Evolutionary conservation across 306 rosid genomes (phyloP).

Genomic region (Rubus idaeus): DNA sequence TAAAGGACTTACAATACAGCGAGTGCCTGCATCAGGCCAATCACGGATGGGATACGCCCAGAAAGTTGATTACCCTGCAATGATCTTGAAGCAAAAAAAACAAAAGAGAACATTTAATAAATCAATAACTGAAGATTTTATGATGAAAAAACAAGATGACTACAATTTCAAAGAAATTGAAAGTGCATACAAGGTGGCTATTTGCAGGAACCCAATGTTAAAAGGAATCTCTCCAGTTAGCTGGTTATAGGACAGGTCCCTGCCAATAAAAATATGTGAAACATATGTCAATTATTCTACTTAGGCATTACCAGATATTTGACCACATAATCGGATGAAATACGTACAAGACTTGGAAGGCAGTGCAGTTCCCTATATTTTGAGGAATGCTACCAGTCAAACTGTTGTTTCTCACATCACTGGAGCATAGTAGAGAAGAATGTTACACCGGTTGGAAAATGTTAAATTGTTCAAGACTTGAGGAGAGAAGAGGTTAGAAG

Average conservation of each 20-base stretch:
- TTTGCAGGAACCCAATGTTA: slow-evolving; percentile 88
- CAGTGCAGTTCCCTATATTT: slow-evolving; percentile 84
- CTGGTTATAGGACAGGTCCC: slow-evolving; percentile 85
- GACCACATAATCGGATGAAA: slow-evolving; percentile 27
- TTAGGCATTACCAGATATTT: not conserved
- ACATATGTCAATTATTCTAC: not conserved
- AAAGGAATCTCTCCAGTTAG: slow-evolving; percentile 81
- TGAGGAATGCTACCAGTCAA: slow-evolving; percentile 85
- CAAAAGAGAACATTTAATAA: slow-evolving; percentile 11
- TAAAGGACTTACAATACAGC: slow-evolving; percentile 82
- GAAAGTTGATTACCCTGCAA: slow-evolving; percentile 88
- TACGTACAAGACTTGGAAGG: slow-evolving; percentile 98
- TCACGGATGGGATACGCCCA: slow-evolving; percentile 80
- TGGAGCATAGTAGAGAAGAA: slow-evolving; percentile 28
- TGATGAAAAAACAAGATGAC: not conserved
- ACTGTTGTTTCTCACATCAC: slow-evolving; percentile 96
- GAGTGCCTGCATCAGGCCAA: slow-evolving; percentile 98
- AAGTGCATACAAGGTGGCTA: slow-evolving; percentile 74
- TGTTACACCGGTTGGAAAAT: not conserved
- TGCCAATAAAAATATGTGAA: slow-evolving; percentile 19
- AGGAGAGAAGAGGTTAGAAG: slow-evolving; percentile 11
- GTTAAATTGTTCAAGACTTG: not conserved
- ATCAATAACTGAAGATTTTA: not conserved
- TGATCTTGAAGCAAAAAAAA: slow-evolving; percentile 54
- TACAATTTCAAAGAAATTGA: not conserved